phyloP scores from a whole-genome alignment of 2,329 filamentous ascomycete genomes.

The Aspergillus novoparasiticus region DNA sequence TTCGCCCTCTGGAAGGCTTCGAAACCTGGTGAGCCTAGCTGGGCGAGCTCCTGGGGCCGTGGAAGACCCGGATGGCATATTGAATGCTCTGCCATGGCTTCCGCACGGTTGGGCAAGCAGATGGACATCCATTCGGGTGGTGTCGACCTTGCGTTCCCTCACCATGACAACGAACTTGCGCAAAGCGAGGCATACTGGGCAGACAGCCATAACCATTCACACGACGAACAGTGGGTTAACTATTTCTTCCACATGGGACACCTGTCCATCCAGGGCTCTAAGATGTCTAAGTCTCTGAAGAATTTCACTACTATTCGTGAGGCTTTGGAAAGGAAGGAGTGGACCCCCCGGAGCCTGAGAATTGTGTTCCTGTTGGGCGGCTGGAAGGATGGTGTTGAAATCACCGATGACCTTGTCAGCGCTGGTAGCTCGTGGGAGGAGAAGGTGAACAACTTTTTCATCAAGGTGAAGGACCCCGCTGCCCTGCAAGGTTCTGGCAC shows the following conservation, averaged over 20 bases:
- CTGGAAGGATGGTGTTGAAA: constrained; percentile 91
- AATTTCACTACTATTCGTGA: constrained; percentile 94
- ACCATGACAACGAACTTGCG: constrained; percentile 90
- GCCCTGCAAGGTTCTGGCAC: constrained; percentile 53
- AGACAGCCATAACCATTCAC: constrained; percentile 42
- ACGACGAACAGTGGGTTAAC: constrained; percentile 78
- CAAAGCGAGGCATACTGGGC: constrained; percentile 85
- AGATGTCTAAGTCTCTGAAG: constrained; percentile 95
- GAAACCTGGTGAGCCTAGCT: constrained; percentile 88
- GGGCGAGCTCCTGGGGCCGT: constrained; percentile 84
- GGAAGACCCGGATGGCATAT: constrained; percentile 96
- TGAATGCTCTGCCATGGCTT: constrained; percentile 95
- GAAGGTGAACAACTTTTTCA: constrained; percentile 71
- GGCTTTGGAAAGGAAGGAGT: constrained; percentile 68
- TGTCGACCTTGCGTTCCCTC: constrained; percentile 86
- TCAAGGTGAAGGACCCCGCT: constrained; percentile 53
- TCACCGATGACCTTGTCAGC: constrained; percentile 78
- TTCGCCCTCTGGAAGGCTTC: constrained; percentile 94
- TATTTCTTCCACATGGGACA: constrained; percentile 98
- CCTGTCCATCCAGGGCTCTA: constrained; percentile 81
- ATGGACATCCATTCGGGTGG: constrained; percentile 95
- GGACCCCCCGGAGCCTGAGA: constrained; percentile 77
- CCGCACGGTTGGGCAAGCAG: constrained; percentile 76
- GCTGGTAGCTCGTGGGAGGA: constrained; percentile 79
- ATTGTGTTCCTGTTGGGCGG: constrained; percentile 84